Evolutionary conservation across 352 stramenopile genomes (phyloP).

Genomic region (Phytophthora tentaculata): DNA sequence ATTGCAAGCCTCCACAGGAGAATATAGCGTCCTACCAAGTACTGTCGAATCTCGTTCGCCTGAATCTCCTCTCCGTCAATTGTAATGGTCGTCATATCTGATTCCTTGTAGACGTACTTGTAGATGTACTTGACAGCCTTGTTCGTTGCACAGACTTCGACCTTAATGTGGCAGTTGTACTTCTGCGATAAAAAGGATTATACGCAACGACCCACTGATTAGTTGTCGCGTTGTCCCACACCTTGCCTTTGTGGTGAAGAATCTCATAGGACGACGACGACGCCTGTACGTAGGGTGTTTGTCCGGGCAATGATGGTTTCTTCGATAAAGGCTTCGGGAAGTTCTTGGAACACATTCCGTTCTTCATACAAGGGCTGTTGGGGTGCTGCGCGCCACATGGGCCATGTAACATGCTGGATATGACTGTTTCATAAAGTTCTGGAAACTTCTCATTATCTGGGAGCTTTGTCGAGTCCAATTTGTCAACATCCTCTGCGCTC

Average conservation of each 20-base stretch:
- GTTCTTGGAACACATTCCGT: not conserved
- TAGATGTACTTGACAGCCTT: not conserved
- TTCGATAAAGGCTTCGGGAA: not conserved
- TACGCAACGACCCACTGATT: not conserved
- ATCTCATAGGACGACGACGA: not conserved
- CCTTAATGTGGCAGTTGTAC: not conserved
- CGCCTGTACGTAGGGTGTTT: not conserved
- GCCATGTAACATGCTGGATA: not conserved
- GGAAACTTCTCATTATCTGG: not conserved
- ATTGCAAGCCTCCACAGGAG: not conserved
- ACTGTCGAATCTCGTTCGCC: not conserved
- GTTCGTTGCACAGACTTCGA: not conserved
- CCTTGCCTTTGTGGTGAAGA: not conserved
- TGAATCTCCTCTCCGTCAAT: not conserved
- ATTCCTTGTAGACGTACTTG: not conserved
- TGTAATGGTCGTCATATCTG: not conserved
- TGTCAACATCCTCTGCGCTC: not conserved
- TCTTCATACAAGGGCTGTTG: not conserved
- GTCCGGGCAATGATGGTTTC: not conserved
- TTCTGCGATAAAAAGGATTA: not conserved
- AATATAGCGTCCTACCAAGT: not conserved
- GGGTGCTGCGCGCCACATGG: not conserved
- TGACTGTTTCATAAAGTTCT: not conserved
- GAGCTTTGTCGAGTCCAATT: not conserved
- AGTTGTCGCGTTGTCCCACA: not conserved